Percentiles rank a stretch among this genome's conserved stretches.
phyloP scores from a whole-genome alignment of 2,329 filamentous ascomycete genomes.

The Uncinocarpus reesii region DNA sequence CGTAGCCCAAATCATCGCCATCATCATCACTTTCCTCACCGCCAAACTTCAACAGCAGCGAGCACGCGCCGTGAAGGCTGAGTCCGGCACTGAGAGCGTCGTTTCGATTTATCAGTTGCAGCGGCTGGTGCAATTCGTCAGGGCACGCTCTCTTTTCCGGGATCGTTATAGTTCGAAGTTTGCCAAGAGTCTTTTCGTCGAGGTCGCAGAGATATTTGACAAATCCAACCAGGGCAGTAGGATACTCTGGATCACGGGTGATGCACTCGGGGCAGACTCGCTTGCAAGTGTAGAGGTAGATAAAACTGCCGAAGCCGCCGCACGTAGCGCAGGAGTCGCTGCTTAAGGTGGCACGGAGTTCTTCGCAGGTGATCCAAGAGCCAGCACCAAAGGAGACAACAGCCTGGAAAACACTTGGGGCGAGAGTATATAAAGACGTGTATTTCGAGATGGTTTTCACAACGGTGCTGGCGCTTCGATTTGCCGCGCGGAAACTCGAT shows the following conservation, averaged over 20 bases:
- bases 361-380: slow-evolving; percentile 18
- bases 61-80: not conserved
- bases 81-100: not conserved
- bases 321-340: slow-evolving; percentile 24
- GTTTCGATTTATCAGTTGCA: slow-evolving; percentile 1
- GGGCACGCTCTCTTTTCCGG: not conserved
- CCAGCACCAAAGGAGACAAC: slow-evolving; percentile 22
- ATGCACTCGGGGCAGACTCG: slow-evolving; percentile 27
- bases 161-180: slow-evolving; percentile 6
- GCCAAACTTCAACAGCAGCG: not conserved
- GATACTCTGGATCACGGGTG: not conserved
- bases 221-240: not conserved
- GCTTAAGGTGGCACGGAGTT: slow-evolving; percentile 20
- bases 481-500: slow-evolving; percentile 24
- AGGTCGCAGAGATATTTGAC: slow-evolving; percentile 1
- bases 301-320: slow-evolving; percentile 23
- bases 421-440: slow-evolving; percentile 38
- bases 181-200: not conserved
- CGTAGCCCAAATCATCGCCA: not conserved
- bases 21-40: not conserved
- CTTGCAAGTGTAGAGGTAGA: slow-evolving; percentile 28
- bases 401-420: slow-evolving; percentile 22
- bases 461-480: slow-evolving; percentile 19
- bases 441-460: slow-evolving; percentile 28
- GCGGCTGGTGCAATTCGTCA: not conserved